Base-by-base conservation (phyloP, 495 filamentous ascomycete species). In the Podospora tetraspora region DNA sequence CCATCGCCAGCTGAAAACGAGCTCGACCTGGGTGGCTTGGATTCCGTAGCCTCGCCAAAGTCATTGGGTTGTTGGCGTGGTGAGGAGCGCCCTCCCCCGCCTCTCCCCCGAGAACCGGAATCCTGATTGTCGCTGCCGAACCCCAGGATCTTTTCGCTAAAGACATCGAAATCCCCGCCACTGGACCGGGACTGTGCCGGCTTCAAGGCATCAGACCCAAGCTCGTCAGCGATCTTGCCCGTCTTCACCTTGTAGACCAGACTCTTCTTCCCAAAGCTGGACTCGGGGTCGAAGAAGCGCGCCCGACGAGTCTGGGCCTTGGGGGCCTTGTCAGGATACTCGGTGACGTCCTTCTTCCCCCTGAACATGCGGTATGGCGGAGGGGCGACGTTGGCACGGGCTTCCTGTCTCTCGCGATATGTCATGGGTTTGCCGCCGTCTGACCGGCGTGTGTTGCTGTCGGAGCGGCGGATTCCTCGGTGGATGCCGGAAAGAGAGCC, bases 311-410 rank as follows among this genome's bases (percentile, higher is more conserved):
- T 76, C 68, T 77, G 68, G 12, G 73, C 68, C 30, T 72, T 68
- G n/a, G 73, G 70, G 7, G 43, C 43, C 23, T 74, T 73, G n/a
- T 68, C 73, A 9, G 75, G 75, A 27, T 72, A 67, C 21, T 77
- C 68, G 5, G 77, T 80, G 32, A 83, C 76, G 61, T 80, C 78
- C 66, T 81, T 82, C 70, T 83, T 84, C n/a, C 82, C 80, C 63
- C 73, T 80, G 52, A 67, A 74, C 30, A 84, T 81, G 59, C 76
- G 80, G 75, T 71, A 81, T 7, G 65, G 61, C 27, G 77, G 72
- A 27, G 70, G 56, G 25, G 66, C 57, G 19, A 71, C 43, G 13
- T 72, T 70, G 7, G 69, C 67, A 19, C 75, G 65, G 24, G 66
- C 69, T 24, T 70, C 61, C 65, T 72, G 67, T 25, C 77, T 69